Evolutionary conservation across 2,329 filamentous ascomycete species (phyloP).

Genomic region (Calonectria naviculata): DNA sequence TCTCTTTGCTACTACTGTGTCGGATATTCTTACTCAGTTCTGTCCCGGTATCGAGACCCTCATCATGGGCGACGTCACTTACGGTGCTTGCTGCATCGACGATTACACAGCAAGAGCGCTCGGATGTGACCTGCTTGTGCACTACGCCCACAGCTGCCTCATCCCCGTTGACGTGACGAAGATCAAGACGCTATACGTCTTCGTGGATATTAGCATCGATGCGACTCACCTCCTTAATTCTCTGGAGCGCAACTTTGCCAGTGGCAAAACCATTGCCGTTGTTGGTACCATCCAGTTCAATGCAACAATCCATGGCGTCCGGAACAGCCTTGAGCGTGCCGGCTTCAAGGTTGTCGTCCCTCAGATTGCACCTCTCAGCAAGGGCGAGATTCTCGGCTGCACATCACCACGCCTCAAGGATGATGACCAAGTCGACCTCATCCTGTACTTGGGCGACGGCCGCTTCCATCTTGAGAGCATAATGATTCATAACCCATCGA

Average conservation of each 20-base stretch:
- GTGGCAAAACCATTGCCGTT: slow-evolving; percentile 88
- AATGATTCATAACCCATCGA: slow-evolving; percentile 96
- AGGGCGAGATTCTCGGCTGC: slow-evolving; percentile 97
- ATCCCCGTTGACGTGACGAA: slow-evolving; percentile 97
- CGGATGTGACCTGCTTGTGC: slow-evolving; percentile 92
- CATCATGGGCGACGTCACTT: slow-evolving; percentile 99
- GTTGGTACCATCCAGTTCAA: slow-evolving; percentile 99
- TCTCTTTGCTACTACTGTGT: slow-evolving; percentile 96
- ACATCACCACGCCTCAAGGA: slow-evolving; percentile 81
- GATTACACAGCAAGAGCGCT: slow-evolving; percentile 96
- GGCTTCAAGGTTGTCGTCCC: slow-evolving; percentile 90
- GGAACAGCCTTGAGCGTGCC: slow-evolving; percentile 79
- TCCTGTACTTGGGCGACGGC: slow-evolving; percentile 92
- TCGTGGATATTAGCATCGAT: slow-evolving; percentile 98
- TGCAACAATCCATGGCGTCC: slow-evolving; percentile 90
- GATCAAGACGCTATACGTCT: slow-evolving; percentile 97
- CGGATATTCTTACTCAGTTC: slow-evolving; percentile 94
- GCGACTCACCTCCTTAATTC: slow-evolving; percentile 87
- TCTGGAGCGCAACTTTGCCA: slow-evolving; percentile 86
- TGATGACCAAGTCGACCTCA: slow-evolving; percentile 74
- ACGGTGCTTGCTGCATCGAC: slow-evolving; percentile 98
- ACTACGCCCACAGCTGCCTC: slow-evolving; percentile 97
- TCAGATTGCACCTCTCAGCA: slow-evolving; percentile 91
- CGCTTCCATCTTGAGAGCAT: slow-evolving; percentile 97
- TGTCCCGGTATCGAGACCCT: slow-evolving; percentile 91